phyloP scores from a whole-genome alignment of 805 yeast genomes.

The Metschnikowia kunwiensis region DNA sequence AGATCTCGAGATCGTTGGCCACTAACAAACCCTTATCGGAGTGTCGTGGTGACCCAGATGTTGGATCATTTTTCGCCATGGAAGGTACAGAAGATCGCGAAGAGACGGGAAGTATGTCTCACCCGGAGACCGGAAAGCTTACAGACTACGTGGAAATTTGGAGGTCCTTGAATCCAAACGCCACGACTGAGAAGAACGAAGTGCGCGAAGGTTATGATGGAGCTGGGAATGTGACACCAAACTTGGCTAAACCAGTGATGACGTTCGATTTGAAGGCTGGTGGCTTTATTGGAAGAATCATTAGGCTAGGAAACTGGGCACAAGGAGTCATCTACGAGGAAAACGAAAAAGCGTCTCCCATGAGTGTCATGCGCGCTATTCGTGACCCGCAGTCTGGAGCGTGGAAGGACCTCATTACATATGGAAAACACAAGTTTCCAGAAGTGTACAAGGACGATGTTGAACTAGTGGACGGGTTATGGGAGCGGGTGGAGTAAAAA shows the following conservation, averaged over 20 bases:
- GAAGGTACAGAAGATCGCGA: constrained; percentile 39
- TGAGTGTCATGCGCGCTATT: constrained; percentile 28
- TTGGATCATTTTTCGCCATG: constrained; percentile 43
- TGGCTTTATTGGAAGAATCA: constrained; percentile 41
- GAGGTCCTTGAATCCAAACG: constrained; percentile 46
- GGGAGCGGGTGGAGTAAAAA: constrained; percentile 6
- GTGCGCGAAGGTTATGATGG: constrained; percentile 22
- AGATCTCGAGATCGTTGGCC: constrained; percentile 26
- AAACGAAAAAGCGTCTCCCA: constrained; percentile 18
- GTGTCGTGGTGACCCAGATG: constrained; percentile 35
- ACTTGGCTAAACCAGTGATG: constrained; percentile 22
- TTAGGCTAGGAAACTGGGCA: constrained; percentile 49
- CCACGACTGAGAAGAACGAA: constrained; percentile 26
- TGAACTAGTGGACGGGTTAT: not conserved
- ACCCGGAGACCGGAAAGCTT: constrained; percentile 40
- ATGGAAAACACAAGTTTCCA: constrained; percentile 29
- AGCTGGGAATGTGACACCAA: not conserved
- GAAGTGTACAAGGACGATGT: constrained; percentile 1
- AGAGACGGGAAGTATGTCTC: constrained; percentile 50
- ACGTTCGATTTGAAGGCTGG: constrained; percentile 17
- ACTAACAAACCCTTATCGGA: constrained; percentile 31
- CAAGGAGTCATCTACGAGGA: constrained; percentile 45
- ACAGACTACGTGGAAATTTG: constrained; percentile 53
- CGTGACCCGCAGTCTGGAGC: constrained; percentile 13
- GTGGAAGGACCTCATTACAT: constrained; percentile 28